A percentile compares a stretch with the other conserved stretches of the same genome.
Conservation (phyloP, 768 basidiomycete genomes). For the Mycena polygramma region DNA sequence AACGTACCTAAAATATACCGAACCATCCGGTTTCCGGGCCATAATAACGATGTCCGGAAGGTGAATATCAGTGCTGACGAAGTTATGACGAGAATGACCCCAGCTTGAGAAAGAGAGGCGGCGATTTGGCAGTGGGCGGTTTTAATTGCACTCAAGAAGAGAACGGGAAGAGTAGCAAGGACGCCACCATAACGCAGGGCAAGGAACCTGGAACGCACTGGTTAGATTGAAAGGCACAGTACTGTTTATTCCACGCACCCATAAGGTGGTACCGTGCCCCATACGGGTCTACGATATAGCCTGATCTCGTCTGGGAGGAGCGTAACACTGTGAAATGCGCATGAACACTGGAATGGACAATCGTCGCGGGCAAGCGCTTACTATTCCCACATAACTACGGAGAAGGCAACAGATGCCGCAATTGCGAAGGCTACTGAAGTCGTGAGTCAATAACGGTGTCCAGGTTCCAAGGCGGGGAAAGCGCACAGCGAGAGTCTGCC, state of each 20-base stretch:
- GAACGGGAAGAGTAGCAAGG: constrained; percentile 25
- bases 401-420: constrained; percentile 21
- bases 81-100: constrained; percentile 18
- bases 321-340: background rate
- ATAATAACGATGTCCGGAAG: constrained; percentile 28
- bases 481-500: constrained; percentile 1
- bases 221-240: background rate
- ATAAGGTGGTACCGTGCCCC: constrained; percentile 33
- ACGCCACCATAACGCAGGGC: constrained; percentile 30
- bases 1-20: constrained; percentile 1
- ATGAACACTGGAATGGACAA: background rate
- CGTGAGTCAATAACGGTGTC: background rate
- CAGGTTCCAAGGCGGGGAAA: background rate
- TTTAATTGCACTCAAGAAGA: constrained; percentile 15
- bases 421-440: constrained; percentile 24
- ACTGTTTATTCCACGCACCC: constrained; percentile 1
- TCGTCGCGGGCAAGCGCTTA: background rate
- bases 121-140: constrained; percentile 19
- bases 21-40: constrained; percentile 22
- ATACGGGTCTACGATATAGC: constrained; percentile 30
- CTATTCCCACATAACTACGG: constrained; percentile 30
- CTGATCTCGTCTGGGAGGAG: constrained; percentile 28
- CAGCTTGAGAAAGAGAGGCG: constrained; percentile 32
- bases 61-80: constrained; percentile 24
- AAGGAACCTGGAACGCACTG: background rate